These are phyloP conservation scores for Chrysopogon serrulatus DNA, from an alignment of 176 grass and related monocot genomes.

Conservation along the genomic window DNA sequence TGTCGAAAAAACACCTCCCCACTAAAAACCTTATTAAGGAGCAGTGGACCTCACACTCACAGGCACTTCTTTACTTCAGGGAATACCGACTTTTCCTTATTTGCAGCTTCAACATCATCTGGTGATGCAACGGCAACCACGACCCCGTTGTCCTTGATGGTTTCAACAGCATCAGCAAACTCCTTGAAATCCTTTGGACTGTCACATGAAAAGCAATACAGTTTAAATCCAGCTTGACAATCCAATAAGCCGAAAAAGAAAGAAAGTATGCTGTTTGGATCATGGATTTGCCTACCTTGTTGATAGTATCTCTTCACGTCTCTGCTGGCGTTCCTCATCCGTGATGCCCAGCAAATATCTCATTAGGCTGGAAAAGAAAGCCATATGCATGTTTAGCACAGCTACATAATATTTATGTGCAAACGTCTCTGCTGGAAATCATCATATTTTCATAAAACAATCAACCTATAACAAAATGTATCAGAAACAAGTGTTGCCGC, in stretches of 20 bases:
- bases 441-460: neutral
- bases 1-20: neutral
- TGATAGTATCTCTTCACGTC: conserved; percentile 92
- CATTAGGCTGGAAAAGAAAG: conserved; percentile 56
- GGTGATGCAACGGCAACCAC: conserved; percentile 85
- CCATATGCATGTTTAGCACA: conserved; percentile 1
- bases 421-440: too few species aligned
- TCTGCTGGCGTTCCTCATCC: conserved; percentile 76
- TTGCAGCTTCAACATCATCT: conserved; percentile 66
- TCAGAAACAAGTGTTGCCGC: neutral
- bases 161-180: conserved; percentile 81
- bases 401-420: neutral
- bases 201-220: conserved; percentile 19
- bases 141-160: conserved; percentile 73
- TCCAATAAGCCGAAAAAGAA: neutral
- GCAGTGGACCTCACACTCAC: conserved; percentile 52
- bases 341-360: conserved; percentile 85
- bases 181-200: conserved; percentile 96
- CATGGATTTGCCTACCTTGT: conserved; percentile 55
- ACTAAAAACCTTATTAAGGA: neutral
- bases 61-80: conserved; percentile 70
- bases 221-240: neutral
- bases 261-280: neutral
- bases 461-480: neutral
- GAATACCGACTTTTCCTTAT: conserved; percentile 51